These are phyloP conservation scores for Lichtheimia ornata DNA, from an alignment of 371 early-diverging fungal genomes.

Conservation along the genomic window DNA sequence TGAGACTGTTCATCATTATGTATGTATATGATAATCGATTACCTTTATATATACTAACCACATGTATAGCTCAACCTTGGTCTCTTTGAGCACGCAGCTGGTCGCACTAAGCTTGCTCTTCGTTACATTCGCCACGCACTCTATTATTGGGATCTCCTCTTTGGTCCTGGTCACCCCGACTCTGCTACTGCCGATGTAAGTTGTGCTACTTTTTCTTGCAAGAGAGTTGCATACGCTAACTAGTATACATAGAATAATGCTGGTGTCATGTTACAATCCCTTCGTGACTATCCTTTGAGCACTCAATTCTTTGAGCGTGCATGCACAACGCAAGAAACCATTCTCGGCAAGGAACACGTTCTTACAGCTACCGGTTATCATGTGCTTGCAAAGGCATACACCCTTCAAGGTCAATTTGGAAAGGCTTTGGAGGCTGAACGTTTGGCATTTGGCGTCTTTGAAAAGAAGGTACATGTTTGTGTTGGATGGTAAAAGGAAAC, in stretches of 20 bases:
- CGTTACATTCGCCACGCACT: conserved; percentile 81
- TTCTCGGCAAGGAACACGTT: conserved; percentile 78
- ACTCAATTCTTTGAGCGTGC: conserved; percentile 78
- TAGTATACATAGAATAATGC: conserved; percentile 68
- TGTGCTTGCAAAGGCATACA: conserved; percentile 76
- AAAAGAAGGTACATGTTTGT: conserved; percentile 40
- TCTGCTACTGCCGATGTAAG: conserved; percentile 82
- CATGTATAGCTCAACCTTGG: conserved; percentile 71
- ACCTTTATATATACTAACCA: conserved; percentile 5
- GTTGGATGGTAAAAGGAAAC: background rate
- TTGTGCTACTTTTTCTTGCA: background rate
- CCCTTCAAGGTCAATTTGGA: conserved; percentile 76
- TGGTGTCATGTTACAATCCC: conserved; percentile 82
- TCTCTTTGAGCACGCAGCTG: conserved; percentile 83
- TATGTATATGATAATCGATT: conserved; percentile 29
- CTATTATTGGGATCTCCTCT: conserved; percentile 80
- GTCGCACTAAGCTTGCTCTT: conserved; percentile 77
- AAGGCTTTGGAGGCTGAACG: conserved; percentile 76
- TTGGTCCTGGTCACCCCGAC: conserved; percentile 81
- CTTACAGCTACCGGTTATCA: conserved; percentile 76
- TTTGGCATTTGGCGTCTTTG: conserved; percentile 70
- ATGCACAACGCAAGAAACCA: conserved; percentile 61
- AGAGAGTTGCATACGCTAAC: background rate
- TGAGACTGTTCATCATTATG: conserved; percentile 89
- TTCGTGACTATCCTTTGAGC: conserved; percentile 66